Percentiles rank a stretch among this genome's conserved stretches.
Conservation (phyloP, 139 green algal species). For the Chlamydomonas sp. region DNA sequence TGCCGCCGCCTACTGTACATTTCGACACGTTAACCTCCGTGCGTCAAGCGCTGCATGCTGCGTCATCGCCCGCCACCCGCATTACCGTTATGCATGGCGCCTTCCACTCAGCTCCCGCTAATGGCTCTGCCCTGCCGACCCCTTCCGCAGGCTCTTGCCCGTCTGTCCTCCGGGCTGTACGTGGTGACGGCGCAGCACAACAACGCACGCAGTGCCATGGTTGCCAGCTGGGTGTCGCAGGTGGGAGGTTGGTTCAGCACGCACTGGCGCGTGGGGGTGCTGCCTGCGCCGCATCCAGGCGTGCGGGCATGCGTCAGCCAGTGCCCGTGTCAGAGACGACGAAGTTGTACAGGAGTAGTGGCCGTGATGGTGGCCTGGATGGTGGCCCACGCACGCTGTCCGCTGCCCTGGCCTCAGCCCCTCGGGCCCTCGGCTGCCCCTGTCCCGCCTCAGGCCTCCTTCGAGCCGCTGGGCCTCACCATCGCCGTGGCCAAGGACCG, state of each 20-base stretch:
- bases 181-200: slow-evolving; percentile 91
- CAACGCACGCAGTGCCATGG: slow-evolving; percentile 76
- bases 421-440: background rate
- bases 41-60: too few relatives aligned
- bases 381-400: background rate
- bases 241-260: slow-evolving; percentile 4
- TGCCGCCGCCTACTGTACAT: too few relatives aligned
- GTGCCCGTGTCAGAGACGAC: background rate
- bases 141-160: slow-evolving; percentile 87
- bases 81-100: too few relatives aligned
- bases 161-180: slow-evolving; percentile 90
- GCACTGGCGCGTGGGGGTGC: background rate
- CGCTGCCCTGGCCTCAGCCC: background rate
- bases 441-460: slow-evolving; percentile 80
- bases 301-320: too few relatives aligned
- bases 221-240: slow-evolving; percentile 89
- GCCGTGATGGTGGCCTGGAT: background rate
- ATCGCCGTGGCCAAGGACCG: slow-evolving; percentile 97
- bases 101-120: too few relatives aligned
- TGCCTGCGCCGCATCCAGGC: slow-evolving; percentile 1
- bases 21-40: too few relatives aligned
- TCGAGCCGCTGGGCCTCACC: slow-evolving; percentile 96
- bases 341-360: background rate
- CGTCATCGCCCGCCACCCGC: too few relatives aligned
- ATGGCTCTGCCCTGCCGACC: slow-evolving; percentile 6